Conservation (phyloP, 148 eudicot genomes). For the Agrostemma githago region DNA sequence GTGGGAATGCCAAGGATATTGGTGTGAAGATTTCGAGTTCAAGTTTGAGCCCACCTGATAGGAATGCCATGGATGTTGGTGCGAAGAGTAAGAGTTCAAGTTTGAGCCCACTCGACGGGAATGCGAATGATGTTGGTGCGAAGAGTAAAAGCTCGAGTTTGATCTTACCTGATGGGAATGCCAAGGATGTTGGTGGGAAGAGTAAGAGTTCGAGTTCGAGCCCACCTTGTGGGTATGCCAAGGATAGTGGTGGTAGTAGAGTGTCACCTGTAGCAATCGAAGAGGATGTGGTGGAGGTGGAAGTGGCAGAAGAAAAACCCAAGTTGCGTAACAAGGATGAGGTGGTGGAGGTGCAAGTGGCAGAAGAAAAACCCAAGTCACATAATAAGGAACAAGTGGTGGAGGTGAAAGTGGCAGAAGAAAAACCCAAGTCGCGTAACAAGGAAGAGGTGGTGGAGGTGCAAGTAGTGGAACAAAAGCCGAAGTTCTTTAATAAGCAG, state of each 20-base stretch:
- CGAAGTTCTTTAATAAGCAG: conserved; percentile 43
- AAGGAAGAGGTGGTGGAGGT: conserved; percentile 47
- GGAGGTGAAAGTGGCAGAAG: conserved; percentile 18
- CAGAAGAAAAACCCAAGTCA: conserved; percentile 27
- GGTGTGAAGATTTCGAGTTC: neutral
- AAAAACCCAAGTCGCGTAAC: conserved; percentile 30
- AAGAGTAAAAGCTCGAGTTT: conserved; percentile 5
- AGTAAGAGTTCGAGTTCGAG: conserved; percentile 6
- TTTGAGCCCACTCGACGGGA: conserved; percentile 3
- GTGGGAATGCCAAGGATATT: conserved; percentile 1
- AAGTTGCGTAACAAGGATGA: neutral
- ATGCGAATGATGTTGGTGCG: conserved; percentile 1
- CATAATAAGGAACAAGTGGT: conserved; percentile 45
- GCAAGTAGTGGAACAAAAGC: conserved; percentile 28
- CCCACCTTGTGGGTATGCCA: conserved; percentile 5
- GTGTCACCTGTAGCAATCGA: conserved; percentile 36
- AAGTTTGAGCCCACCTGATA: neutral
- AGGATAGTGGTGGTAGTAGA: conserved; percentile 30
- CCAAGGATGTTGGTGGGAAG: conserved; percentile 5
- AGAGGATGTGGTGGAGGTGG: conserved; percentile 21
- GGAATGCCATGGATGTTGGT: neutral
- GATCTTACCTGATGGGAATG: conserved; percentile 11
- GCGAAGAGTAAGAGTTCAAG: neutral
- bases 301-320: neutral
- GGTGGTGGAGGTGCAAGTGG: conserved; percentile 15